Base-by-base conservation (phyloP, 2,329 filamentous ascomycete genomes). In the Fusarium mundagurra region DNA sequence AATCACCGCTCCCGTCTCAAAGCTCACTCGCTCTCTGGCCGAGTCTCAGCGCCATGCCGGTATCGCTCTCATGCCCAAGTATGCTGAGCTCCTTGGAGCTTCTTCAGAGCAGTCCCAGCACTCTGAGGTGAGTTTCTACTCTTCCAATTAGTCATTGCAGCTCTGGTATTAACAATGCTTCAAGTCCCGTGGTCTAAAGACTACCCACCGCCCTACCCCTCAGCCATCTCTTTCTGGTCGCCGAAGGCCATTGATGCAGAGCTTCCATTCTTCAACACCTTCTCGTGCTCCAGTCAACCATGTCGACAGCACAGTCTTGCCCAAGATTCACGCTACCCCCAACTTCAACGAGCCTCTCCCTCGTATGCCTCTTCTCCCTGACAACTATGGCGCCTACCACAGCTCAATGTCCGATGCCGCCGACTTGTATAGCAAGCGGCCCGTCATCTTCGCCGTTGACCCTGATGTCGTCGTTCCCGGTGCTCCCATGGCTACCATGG, bases 221-320 rank as follows among this genome's bases (percentile, higher is more conserved):
- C 83, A 84, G 64, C 84, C 84, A 70, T 82, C 86, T 69, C 80
- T 85, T 76, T 74, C 83, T 80, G 81, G 83, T 78, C 85, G 85
- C 73, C 82, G 83, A 67, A 83, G 87, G 77, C 90, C 89, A 45
- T 82, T 92, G 64, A 92, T 92, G 90, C 90, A 92, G 83, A 89
- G 88, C 78, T 91, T 92, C 84, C 84, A 84, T 76, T 85, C 86
- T 29, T 85, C 86, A 24, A 81, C 86, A 12, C 80, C 86, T 22
- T 82, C 85, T 7, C 80, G 84, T 20, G 76, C 81, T 17, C 78
- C 83, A 34, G 74, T 79, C 47, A 79, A 78, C 51, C 83, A 86
- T 67, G 85, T 90, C 67, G 88, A 91, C 82, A 85, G 83, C 79
- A 83, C 86, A 69, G 81, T 89, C 69, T 84, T 92, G 64, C 90